phyloP scores from a whole-genome alignment of 768 basidiomycete species.

The Arthromyces matolae region DNA sequence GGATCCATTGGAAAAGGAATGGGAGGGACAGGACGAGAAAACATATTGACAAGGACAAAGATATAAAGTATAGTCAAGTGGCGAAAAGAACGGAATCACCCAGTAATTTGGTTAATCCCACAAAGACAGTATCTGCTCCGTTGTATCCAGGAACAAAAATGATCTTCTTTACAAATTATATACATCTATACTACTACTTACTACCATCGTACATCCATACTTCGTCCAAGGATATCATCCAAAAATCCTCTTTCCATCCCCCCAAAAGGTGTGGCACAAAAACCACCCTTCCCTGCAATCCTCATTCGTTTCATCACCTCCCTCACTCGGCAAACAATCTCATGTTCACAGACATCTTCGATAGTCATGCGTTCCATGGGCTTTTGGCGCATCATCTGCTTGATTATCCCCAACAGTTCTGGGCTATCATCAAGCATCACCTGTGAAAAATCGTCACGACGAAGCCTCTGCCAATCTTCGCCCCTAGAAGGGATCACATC shows the following conservation, averaged over 20 bases:
- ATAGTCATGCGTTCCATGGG: constrained; percentile 57
- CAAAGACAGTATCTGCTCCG: constrained; percentile 21
- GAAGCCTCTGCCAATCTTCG: constrained; percentile 88
- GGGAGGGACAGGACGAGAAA: constrained; percentile 23
- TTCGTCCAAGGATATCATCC: constrained; percentile 50
- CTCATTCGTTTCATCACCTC: constrained; percentile 56
- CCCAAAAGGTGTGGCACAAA: constrained; percentile 59
- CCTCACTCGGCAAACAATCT: constrained; percentile 61
- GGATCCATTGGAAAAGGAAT: constrained; percentile 51
- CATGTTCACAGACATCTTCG: constrained; percentile 54
- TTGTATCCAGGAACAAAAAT: constrained; percentile 27
- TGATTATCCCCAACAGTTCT: constrained; percentile 65
- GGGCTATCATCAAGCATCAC: constrained; percentile 66
- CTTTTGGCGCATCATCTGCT: constrained; percentile 73
- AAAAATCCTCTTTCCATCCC: constrained; percentile 62
- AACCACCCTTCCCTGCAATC: constrained; percentile 27
- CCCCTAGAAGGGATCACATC: constrained; percentile 54
- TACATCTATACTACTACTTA: not conserved
- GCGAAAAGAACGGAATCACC: constrained; percentile 26
- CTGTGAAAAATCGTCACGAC: constrained; percentile 88
- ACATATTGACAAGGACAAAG: constrained; percentile 23
- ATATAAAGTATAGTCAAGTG: constrained; percentile 18
- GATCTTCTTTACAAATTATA: constrained; percentile 5
- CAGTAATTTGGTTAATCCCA: too few relatives aligned
- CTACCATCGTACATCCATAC: constrained; percentile 41